Conservation (phyloP, 371 early-diverging fungal species). For the Cladochytrium tenue region DNA sequence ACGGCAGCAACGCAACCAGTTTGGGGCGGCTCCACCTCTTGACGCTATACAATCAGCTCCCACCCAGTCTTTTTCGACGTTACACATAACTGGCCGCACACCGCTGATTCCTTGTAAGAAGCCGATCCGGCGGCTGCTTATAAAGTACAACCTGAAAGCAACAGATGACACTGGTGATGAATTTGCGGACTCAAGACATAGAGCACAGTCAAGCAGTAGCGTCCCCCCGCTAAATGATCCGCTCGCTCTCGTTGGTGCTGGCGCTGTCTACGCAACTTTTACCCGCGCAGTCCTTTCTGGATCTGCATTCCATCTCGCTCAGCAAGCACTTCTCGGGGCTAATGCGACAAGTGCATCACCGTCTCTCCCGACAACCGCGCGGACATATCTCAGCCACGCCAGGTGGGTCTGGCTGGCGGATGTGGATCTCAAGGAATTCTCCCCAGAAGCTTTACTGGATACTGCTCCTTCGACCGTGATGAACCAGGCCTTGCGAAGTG, state of each 20-base stretch:
- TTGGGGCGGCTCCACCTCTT: too few species aligned
- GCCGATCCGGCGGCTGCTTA: neutral
- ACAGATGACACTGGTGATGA: neutral
- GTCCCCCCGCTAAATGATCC: neutral
- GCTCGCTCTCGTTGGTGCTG: too few species aligned
- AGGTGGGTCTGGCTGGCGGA: constrained; percentile 73
- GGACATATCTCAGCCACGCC: constrained; percentile 60
- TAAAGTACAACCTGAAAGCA: neutral
- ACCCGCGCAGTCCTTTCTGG: neutral
- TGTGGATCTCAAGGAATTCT: too few species aligned
- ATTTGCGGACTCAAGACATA: neutral
- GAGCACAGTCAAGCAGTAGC: neutral
- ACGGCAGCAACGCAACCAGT: too few species aligned
- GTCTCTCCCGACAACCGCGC: constrained; percentile 7
- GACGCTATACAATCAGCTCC: too few species aligned
- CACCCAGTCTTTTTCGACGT: too few species aligned
- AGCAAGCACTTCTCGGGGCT: too few species aligned
- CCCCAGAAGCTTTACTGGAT: too few species aligned
- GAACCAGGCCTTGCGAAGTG: too few species aligned
- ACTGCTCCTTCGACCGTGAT: too few species aligned
- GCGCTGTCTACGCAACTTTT: neutral
- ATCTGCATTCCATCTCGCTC: neutral
- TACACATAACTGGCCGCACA: neutral
- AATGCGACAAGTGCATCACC: too few species aligned
- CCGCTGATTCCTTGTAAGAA: neutral